Evolutionary conservation across 2,329 filamentous ascomycete species (phyloP).

Genomic region (Daldinia eschscholtzii): DNA sequence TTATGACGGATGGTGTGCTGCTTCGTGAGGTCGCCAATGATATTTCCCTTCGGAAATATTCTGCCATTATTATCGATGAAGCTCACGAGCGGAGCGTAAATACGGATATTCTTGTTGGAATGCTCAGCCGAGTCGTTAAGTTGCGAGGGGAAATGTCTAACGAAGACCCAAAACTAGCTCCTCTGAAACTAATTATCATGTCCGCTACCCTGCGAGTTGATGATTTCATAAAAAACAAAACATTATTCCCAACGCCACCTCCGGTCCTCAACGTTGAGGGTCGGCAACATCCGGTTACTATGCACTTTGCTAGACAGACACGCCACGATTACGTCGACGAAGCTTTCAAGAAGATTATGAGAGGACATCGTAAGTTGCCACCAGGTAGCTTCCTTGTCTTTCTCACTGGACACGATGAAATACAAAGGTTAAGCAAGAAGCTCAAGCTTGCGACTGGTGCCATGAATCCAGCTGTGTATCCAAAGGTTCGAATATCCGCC

Average conservation of each 20-base stretch:
- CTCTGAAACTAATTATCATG: conserved; percentile 97
- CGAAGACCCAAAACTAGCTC: conserved; percentile 78
- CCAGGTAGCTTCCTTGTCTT: conserved; percentile 94
- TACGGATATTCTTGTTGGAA: conserved; percentile 97
- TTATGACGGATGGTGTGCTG: conserved; percentile 98
- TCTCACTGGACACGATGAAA: conserved; percentile 93
- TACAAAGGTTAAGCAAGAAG: conserved; percentile 82
- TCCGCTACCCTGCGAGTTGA: conserved; percentile 93
- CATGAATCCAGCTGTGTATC: conserved; percentile 67
- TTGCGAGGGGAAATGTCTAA: conserved; percentile 79
- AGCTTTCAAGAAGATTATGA: conserved; percentile 85
- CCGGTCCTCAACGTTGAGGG: conserved; percentile 92
- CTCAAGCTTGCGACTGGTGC: conserved; percentile 77
- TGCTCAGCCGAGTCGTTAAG: conserved; percentile 93
- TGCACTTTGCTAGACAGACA: conserved; percentile 88
- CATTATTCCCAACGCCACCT: conserved; percentile 81
- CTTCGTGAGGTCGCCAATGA: conserved; percentile 92
- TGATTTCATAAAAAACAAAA: conserved; percentile 87
- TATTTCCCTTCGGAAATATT: conserved; percentile 89
- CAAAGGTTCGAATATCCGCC: conserved; percentile 80
- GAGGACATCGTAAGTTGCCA: conserved; percentile 90
- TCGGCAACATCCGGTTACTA: conserved; percentile 88
- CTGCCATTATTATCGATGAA: conserved; percentile 93
- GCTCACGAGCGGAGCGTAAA: conserved; percentile 98
- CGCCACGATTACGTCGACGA: conserved; percentile 91